A percentile compares a stretch with the other conserved stretches of the same genome.
phyloP scores from a whole-genome alignment of 106 monocot genomes.

The Allium sativum region DNA sequence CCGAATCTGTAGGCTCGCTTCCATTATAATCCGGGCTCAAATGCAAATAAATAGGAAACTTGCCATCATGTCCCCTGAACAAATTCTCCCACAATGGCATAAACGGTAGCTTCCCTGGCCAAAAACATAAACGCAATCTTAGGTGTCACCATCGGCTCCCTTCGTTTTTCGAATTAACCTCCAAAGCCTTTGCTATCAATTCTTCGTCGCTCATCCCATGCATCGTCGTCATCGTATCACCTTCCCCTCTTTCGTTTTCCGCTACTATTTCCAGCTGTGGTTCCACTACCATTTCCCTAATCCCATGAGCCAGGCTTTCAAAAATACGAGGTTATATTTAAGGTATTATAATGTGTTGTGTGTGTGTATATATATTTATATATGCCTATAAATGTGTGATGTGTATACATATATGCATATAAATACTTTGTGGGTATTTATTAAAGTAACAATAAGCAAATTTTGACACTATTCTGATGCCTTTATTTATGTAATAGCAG shows the following conservation, averaged over 20 bases:
- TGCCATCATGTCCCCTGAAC: slow-evolving; percentile 48
- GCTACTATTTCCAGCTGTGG: background rate
- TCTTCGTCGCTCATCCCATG: slow-evolving; percentile 9
- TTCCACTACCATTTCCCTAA: background rate
- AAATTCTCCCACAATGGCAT: slow-evolving; percentile 83
- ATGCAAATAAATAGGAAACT: slow-evolving; percentile 74
- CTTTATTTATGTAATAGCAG: too few relatives aligned
- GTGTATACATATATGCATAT: too few relatives aligned
- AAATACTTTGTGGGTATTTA: too few relatives aligned
- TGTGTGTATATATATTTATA: too few relatives aligned
- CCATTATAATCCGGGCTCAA: slow-evolving; percentile 33
- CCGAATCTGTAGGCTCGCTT: slow-evolving; percentile 20
- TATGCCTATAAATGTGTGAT: too few relatives aligned
- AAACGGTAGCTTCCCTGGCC: slow-evolving; percentile 42
- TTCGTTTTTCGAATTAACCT: slow-evolving; percentile 26
- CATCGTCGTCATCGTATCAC: background rate
- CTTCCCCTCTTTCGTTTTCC: background rate
- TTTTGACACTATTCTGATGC: too few relatives aligned
- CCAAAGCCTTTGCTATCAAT: slow-evolving; percentile 48
- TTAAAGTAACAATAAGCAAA: too few relatives aligned
- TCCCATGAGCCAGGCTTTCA: too few relatives aligned
- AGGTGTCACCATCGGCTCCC: slow-evolving; percentile 17
- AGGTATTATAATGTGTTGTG: too few relatives aligned
- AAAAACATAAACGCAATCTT: slow-evolving; percentile 90
- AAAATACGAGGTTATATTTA: too few relatives aligned